A percentile compares a stretch with the other conserved stretches of the same genome.
Conservation (phyloP, 208 protist genomes). For the Trichomonas vaginalis region DNA sequence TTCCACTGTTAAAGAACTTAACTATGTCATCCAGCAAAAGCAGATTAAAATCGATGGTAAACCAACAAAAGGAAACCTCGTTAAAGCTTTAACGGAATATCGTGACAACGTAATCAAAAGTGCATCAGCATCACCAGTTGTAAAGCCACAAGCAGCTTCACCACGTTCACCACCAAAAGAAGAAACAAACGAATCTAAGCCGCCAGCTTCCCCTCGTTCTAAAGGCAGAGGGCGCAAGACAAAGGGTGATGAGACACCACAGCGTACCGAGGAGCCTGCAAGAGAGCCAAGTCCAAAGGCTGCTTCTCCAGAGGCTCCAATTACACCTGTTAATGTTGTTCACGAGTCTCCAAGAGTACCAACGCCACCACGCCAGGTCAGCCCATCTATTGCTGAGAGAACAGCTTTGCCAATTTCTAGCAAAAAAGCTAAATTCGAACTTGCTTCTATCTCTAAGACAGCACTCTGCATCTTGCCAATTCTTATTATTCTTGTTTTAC, state of each 20-base stretch:
- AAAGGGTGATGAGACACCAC: neutral
- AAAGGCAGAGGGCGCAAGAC: neutral
- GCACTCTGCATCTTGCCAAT: neutral
- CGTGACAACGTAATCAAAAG: neutral
- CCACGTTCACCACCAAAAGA: neutral
- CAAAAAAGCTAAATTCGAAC: neutral
- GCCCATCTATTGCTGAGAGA: neutral
- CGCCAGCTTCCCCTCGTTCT: neutral
- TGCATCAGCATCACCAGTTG: neutral
- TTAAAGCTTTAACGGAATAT: neutral
- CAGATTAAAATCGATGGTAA: neutral
- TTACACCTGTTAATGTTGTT: neutral
- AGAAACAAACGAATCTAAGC: neutral
- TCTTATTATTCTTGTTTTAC: neutral
- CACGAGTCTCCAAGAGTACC: neutral
- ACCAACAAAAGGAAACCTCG: neutral
- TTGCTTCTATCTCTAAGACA: neutral
- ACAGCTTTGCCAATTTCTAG: neutral
- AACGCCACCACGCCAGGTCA: neutral
- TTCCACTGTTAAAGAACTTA: neutral
- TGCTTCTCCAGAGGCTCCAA: neutral
- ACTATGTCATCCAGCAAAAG: neutral
- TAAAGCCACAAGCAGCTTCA: neutral
- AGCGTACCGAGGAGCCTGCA: neutral
- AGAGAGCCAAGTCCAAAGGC: no score